Conservation (phyloP, 805 yeast genomes). For the Ascoidea tarda region DNA sequence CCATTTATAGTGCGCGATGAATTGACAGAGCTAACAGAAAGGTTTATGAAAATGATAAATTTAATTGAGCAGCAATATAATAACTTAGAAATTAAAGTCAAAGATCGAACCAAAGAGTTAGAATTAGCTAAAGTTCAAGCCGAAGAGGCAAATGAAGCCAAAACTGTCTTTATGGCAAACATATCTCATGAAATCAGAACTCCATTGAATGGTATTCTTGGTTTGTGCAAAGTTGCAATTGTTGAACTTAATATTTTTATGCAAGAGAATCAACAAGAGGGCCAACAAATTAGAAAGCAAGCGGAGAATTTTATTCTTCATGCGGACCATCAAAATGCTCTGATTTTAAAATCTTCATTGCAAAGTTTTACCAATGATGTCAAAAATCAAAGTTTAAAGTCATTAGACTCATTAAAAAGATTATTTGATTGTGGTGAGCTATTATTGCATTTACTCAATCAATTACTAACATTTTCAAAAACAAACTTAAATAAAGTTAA, state of each 20-base stretch:
- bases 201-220: constrained; percentile 90
- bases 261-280: not conserved
- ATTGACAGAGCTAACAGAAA: constrained; percentile 73
- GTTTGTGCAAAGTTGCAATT: constrained; percentile 90
- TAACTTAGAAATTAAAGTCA: constrained; percentile 78
- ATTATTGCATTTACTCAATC: constrained; percentile 78
- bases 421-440: constrained; percentile 89
- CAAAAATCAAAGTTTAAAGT: not conserved
- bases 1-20: constrained; percentile 39
- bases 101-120: constrained; percentile 72
- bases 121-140: constrained; percentile 84
- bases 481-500: constrained; percentile 76
- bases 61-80: constrained; percentile 76
- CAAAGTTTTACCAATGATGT: not conserved
- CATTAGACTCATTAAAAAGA: constrained; percentile 26
- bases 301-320: not conserved
- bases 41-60: constrained; percentile 84
- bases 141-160: constrained; percentile 92
- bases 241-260: constrained; percentile 33
- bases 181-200: constrained; percentile 91
- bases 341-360: not conserved
- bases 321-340: not conserved
- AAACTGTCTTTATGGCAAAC: constrained; percentile 85
- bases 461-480: constrained; percentile 81
- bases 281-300: not conserved